Base-by-base conservation (phyloP, 805 yeast species). In the Ogataea degrootiae region DNA sequence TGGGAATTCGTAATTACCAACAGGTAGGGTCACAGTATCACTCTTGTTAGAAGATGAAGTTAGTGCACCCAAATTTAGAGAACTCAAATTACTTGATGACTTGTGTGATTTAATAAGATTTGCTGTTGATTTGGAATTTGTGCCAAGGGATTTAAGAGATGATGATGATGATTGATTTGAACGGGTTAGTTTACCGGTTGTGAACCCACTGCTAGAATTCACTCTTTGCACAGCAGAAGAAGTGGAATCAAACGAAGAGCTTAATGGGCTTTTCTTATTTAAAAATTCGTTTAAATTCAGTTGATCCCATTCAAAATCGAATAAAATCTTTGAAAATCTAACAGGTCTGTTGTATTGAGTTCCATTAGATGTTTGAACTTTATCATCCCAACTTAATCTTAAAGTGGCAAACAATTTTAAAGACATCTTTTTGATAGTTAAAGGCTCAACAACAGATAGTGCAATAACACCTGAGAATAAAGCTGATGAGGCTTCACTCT, bases 1-100 rank as follows among this genome's bases (percentile, higher is more conserved):
- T 0, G 98, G 97, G 57, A 94, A 80, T 60, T 87, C 96, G 61
- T 92, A 90, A 64, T 87, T 87, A 0, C 98, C 98, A 50, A 76
- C 80, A 1, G 73, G 74, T 46, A 86, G 63, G 5, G 74, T 66
- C 50, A 76, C 79, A 33, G 63, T 50, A 17, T 61, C 67, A 19
- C 42, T 51, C 43, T 55, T 52, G 40, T 48, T 15, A 9, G 48
- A 12, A 45, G 51, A 21, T n/a, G 48, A 17, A 15, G 53, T 31
- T 39, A 50, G 53, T 16, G 65, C 50, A 2, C 49, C 34, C 19
- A 58, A 33, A 23, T 47, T 49, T 16, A 60, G 39, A 3, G 61
- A 48, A 6, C 61, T 55, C 26, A 65, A 48, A 41, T 63, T 60
- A 11, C 67, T 47, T 6, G 63, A 61, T 0, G 79, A 73, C 55